A percentile compares a stretch with the other conserved stretches of the same genome.
Evolutionary conservation across 2,329 filamentous ascomycete genomes (phyloP).

Genomic region (Colletotrichum sublineola): DNA sequence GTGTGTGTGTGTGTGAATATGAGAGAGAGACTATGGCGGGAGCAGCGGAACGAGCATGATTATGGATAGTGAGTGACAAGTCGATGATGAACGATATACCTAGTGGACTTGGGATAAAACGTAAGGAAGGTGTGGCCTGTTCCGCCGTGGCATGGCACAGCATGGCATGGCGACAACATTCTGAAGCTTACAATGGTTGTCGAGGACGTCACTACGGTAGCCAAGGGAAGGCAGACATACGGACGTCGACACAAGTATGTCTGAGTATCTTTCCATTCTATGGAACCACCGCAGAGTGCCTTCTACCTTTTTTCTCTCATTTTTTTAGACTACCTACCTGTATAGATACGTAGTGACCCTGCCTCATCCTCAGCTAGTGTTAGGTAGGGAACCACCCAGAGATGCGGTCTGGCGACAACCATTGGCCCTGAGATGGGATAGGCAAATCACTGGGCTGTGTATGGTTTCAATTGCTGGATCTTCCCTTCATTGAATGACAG

Average conservation of each 20-base stretch:
- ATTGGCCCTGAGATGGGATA: constrained; percentile 3
- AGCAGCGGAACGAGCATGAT: constrained; percentile 11
- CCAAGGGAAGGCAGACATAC: background rate
- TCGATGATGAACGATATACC: constrained; percentile 24
- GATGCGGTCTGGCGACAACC: constrained; percentile 11
- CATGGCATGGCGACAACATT: constrained; percentile 30
- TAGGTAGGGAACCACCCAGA: constrained; percentile 13
- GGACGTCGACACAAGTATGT: background rate
- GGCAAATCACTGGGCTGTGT: constrained; percentile 12
- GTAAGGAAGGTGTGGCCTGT: constrained; percentile 9
- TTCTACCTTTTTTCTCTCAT: background rate
- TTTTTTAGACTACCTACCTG: background rate
- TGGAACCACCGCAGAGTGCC: background rate
- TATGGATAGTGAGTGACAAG: constrained; percentile 18
- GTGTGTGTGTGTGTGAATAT: constrained; percentile 5
- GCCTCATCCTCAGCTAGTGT: background rate
- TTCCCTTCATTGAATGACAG: constrained; percentile 30
- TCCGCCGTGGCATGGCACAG: constrained; percentile 21
- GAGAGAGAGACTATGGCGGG: constrained; percentile 4
- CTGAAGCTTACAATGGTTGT: background rate
- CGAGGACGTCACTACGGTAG: background rate
- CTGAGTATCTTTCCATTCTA: background rate
- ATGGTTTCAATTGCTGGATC: constrained; percentile 25
- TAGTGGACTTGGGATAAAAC: constrained; percentile 11
- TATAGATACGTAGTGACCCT: background rate